phyloP scores from a whole-genome alignment of 495 filamentous ascomycete genomes.

The Amorphotheca resinae region DNA sequence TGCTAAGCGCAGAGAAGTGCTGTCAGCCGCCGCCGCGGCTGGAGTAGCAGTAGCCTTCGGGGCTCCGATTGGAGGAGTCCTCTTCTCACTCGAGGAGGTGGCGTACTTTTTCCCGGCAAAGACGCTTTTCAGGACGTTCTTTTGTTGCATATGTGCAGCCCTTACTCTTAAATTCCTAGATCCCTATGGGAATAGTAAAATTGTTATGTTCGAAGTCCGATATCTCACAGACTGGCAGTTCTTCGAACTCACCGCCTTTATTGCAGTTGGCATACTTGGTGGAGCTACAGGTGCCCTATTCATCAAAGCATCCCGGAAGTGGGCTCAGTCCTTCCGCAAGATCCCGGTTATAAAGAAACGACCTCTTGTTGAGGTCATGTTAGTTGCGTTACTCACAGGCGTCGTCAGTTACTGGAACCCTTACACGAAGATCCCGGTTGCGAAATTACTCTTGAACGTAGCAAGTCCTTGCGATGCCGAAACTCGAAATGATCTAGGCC shows the following conservation, averaged over 20 bases:
- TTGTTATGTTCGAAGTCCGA: slow-evolving; percentile 89
- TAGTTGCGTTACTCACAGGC: slow-evolving; percentile 80
- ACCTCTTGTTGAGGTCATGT: slow-evolving; percentile 74
- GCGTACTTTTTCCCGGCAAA: slow-evolving; percentile 98
- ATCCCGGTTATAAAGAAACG: slow-evolving; percentile 68
- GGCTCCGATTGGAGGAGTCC: slow-evolving; percentile 81
- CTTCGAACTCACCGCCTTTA: slow-evolving; percentile 80
- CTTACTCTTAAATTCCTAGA: slow-evolving; percentile 88
- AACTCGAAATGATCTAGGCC: slow-evolving; percentile 51
- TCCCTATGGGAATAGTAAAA: slow-evolving; percentile 90
- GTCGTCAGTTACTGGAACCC: slow-evolving; percentile 85
- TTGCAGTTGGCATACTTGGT: slow-evolving; percentile 72
- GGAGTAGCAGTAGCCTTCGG: slow-evolving; percentile 94
- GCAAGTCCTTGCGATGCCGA: slow-evolving; percentile 63
- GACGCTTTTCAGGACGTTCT: slow-evolving; percentile 94
- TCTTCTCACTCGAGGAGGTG: slow-evolving; percentile 92
- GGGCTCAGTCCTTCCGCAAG: slow-evolving; percentile 80
- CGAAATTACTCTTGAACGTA: slow-evolving; percentile 81
- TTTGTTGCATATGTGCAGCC: slow-evolving; percentile 89
- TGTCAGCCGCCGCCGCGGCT: slow-evolving; percentile 84
- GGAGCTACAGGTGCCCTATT: slow-evolving; percentile 81
- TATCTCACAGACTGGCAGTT: slow-evolving; percentile 90
- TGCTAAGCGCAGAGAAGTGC: slow-evolving; percentile 68
- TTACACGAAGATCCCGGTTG: slow-evolving; percentile 78
- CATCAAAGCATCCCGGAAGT: slow-evolving; percentile 85